These are phyloP conservation scores for Trichomonas vaginalis DNA, from an alignment of 208 protist genomes.

Conservation along the genomic window DNA sequence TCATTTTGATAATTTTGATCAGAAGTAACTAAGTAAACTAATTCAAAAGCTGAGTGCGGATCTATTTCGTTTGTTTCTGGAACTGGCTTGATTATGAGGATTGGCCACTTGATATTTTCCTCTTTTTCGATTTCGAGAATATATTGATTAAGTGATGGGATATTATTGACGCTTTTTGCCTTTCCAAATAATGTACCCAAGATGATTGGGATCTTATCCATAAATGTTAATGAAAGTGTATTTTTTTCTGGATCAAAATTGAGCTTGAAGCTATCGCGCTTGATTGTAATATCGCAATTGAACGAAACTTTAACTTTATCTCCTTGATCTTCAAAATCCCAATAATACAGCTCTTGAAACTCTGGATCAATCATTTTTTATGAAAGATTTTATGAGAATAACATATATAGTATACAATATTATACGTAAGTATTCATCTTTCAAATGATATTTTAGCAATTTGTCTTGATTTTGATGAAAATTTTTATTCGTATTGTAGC, in stretches of 20 bases:
- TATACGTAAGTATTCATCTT: too few relatives aligned
- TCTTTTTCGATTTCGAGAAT: neutral
- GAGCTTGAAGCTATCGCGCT: neutral
- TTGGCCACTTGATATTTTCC: neutral
- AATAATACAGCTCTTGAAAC: neutral
- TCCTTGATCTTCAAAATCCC: neutral
- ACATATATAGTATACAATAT: too few relatives aligned
- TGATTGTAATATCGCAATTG: neutral
- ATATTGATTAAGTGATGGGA: neutral
- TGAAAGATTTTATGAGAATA: too few relatives aligned
- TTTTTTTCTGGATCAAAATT: neutral
- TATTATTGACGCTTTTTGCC: neutral
- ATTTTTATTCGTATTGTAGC: too few relatives aligned
- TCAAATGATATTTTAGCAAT: too few relatives aligned
- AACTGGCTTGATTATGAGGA: neutral
- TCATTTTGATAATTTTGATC: neutral
- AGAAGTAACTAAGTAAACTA: neutral
- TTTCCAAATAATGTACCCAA: neutral
- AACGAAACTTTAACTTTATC: neutral
- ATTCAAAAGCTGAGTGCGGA: neutral
- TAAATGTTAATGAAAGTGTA: neutral
- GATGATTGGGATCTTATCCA: neutral
- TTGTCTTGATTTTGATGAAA: too few relatives aligned
- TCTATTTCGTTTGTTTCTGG: neutral
- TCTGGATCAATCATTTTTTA: neutral